These are phyloP conservation scores for Papiliotrema flavescens DNA, from an alignment of 1,284 basidiomycete species.

Conservation along the genomic window DNA sequence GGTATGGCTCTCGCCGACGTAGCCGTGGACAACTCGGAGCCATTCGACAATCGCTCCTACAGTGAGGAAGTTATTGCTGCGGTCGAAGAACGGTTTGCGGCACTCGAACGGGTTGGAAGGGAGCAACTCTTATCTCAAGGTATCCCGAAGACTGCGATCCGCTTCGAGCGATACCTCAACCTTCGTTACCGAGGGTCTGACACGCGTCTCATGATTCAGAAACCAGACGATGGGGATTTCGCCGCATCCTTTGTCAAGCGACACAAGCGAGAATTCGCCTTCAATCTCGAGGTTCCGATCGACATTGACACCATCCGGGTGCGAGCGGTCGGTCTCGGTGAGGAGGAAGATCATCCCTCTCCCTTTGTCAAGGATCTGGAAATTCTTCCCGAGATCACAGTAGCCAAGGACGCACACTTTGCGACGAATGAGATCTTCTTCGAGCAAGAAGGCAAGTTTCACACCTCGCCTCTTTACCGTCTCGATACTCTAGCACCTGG, in stretches of 20 bases:
- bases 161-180: conserved; percentile 5
- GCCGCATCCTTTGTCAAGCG: neutral
- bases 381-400: neutral
- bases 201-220: conserved; percentile 6
- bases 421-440: conserved; percentile 7
- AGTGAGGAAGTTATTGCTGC: neutral
- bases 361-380: conserved; percentile 6
- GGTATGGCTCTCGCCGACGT: conserved; percentile 12
- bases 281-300: conserved; percentile 2
- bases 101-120: neutral
- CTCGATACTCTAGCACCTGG: conserved; percentile 5
- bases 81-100: conserved; percentile 3
- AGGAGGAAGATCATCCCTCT: conserved; percentile 20
- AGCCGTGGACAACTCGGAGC: conserved; percentile 7
- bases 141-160: neutral
- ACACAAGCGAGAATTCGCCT: conserved; percentile 6
- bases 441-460: conserved; percentile 6
- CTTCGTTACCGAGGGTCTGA: conserved; percentile 8
- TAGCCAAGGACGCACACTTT: conserved; percentile 3
- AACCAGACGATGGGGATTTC: conserved; percentile 47
- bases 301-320: conserved; percentile 3
- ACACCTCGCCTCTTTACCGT: conserved; percentile 6
- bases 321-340: conserved; percentile 31
- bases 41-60: neutral
- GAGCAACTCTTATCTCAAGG: conserved; percentile 1